These are phyloP conservation scores for Aspergillus candidus DNA, from an alignment of 2,329 filamentous ascomycete species.

Conservation along the genomic window DNA sequence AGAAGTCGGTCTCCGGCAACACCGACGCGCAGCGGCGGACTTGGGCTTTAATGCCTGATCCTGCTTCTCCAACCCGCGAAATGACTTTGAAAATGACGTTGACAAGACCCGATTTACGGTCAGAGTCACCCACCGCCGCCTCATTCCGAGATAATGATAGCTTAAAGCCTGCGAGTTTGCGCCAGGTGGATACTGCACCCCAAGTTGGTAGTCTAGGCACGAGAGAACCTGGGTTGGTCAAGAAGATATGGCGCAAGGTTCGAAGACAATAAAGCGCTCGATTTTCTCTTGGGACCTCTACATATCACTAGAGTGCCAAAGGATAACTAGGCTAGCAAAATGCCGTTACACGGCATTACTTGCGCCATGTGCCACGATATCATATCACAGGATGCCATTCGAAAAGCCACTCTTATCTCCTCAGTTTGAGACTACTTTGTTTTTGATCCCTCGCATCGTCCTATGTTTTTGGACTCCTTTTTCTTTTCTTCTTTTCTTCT, in stretches of 20 bases:
- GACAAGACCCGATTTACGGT: constrained; percentile 76
- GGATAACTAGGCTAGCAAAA: no score
- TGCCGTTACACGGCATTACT: no score
- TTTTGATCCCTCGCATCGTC: neutral
- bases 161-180: constrained; percentile 50
- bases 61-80: constrained; percentile 54
- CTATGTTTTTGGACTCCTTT: neutral
- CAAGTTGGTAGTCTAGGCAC: constrained; percentile 41
- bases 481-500: neutral
- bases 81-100: constrained; percentile 97
- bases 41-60: no score
- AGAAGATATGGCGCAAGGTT: constrained; percentile 41
- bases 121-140: constrained; percentile 17
- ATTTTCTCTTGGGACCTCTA: no score
- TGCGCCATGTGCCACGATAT: neutral
- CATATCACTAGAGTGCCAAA: no score
- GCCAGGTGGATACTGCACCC: constrained; percentile 37
- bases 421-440: neutral
- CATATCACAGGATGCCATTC: neutral
- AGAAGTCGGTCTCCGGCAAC: constrained; percentile 41
- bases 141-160: constrained; percentile 60
- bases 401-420: neutral
- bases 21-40: constrained; percentile 8
- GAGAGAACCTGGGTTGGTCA: constrained; percentile 34
- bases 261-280: constrained; percentile 21